Evolutionary conservation across 169 alveolate genomes (phyloP), one percentile per base, ranked within the genome.

Genomic region (Plasmodium yoelii): DNA sequence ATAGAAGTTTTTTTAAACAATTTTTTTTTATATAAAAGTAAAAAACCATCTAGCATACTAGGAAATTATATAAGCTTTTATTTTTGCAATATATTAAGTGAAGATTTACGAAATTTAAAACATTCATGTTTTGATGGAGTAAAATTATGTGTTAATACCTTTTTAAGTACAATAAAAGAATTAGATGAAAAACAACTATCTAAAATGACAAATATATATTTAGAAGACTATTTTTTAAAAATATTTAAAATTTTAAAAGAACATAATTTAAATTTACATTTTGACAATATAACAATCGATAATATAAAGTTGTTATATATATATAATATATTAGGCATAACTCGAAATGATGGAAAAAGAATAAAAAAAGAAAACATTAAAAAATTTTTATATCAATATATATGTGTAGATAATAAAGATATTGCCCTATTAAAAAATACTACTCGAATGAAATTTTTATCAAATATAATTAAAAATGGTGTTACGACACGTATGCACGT

Each of bases 381-480:
- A 86, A 86, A 86, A 47, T 86, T 86, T 63, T 64, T 86, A 19
- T 86, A 86, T 86, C 91, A 86, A 59, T 65, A 86, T 70, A 86
- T 86, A 44, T 86, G 86, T 69, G 74, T 86, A 63, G 70, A 86
- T 42, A 56, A 86, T 70, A 73, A 86, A 59, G 87, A 86, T 71
- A 1, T 86, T 10, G 91, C 68, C 2, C 28, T 70, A 13, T 13
- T 69, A 28, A 86, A 70, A 56, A 86, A 70, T 34, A 86, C 18
- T 19, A 86, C 44, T 39, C 57, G 44, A 86, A 86, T 86, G 75
- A 70, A 86, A 61, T 86, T 86, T 26, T 61, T 86, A 49, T 57
- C 91, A 69, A 70, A 71, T 65, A 71, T 86, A 49, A 70, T 86
- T 42, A 68, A 86, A 86, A 71, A 86, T 86, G 91, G 91, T 10